A percentile compares a stretch with the other conserved stretches of the same genome.
Conservation (phyloP, 495 filamentous ascomycete species). For the Hypoxylon fuscum region DNA sequence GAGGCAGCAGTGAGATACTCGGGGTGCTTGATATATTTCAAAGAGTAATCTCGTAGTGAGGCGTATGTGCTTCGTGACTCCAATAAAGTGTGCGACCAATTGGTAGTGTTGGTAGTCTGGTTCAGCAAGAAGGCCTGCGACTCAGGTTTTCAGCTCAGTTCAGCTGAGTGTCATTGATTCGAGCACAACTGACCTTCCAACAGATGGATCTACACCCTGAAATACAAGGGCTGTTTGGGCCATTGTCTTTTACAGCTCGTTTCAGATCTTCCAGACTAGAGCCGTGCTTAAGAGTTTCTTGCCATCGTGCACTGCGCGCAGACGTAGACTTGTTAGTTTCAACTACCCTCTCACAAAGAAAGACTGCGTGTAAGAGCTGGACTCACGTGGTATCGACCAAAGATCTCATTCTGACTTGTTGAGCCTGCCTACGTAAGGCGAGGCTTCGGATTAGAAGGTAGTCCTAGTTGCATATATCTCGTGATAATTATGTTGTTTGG, state of each 20-base stretch:
- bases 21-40: conserved; percentile 82
- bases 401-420: conserved; percentile 63
- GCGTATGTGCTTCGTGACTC: conserved; percentile 78
- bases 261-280: conserved; percentile 70
- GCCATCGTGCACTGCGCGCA: conserved; percentile 65
- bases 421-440: conserved; percentile 3
- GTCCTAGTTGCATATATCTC: neutral
- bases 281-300: conserved; percentile 68
- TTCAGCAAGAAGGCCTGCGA: conserved; percentile 82
- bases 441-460: neutral
- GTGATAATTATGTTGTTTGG: neutral
- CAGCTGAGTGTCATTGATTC: too few relatives aligned
- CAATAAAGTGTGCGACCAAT: conserved; percentile 73
- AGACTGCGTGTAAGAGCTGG: conserved; percentile 3
- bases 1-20: conserved; percentile 74
- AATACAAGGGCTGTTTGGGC: conserved; percentile 67
- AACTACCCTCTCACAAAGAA: neutral
- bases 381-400: conserved; percentile 69
- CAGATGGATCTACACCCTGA: conserved; percentile 85
- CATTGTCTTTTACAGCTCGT: conserved; percentile 66
- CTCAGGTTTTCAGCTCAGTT: too few relatives aligned
- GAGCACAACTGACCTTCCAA: conserved; percentile 77
- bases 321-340: conserved; percentile 20
- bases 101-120: conserved; percentile 68
- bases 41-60: conserved; percentile 74